A percentile compares a stretch with the other conserved stretches of the same genome.
These are phyloP conservation scores for Nannochloropsis limnetica DNA, from an alignment of 352 stramenopile species.

Conservation along the genomic window DNA sequence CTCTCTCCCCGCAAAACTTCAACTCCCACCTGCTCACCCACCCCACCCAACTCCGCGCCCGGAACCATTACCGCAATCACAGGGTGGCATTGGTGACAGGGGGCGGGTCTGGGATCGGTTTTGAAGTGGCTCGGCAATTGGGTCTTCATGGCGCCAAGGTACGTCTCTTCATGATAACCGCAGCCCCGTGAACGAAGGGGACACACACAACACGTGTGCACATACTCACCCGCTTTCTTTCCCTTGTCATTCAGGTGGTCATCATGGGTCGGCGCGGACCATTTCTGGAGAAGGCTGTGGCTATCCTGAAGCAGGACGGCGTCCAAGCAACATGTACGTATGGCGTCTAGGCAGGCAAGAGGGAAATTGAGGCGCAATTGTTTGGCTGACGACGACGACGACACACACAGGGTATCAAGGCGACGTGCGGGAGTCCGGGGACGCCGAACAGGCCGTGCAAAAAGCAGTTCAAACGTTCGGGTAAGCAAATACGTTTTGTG, in stretches of 20 bases:
- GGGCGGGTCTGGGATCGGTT: slow-evolving; percentile 82
- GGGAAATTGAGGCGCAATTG: neutral
- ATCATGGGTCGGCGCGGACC: slow-evolving; percentile 80
- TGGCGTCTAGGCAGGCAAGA: neutral
- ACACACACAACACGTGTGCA: neutral
- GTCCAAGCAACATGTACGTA: slow-evolving; percentile 54
- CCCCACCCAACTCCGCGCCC: neutral
- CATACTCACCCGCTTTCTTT: neutral
- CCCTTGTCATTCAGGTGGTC: slow-evolving; percentile 53
- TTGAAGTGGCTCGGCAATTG: slow-evolving; percentile 79
- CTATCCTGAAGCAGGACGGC: slow-evolving; percentile 58
- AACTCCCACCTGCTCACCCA: slow-evolving; percentile 42
- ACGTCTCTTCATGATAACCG: neutral
- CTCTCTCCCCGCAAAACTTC: neutral
- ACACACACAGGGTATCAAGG: neutral
- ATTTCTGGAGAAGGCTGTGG: slow-evolving; percentile 74
- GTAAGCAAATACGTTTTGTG: slow-evolving; percentile 35
- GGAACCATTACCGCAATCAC: slow-evolving; percentile 52
- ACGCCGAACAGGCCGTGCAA: slow-evolving; percentile 58
- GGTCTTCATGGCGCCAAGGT: slow-evolving; percentile 75
- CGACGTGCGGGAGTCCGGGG: slow-evolving; percentile 51
- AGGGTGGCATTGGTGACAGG: slow-evolving; percentile 81
- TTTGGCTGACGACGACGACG: neutral
- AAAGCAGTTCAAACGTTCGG: slow-evolving; percentile 61
- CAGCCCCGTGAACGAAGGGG: neutral